phyloP scores from a whole-genome alignment of 164 flowering plant species.

The Annona cherimola region DNA sequence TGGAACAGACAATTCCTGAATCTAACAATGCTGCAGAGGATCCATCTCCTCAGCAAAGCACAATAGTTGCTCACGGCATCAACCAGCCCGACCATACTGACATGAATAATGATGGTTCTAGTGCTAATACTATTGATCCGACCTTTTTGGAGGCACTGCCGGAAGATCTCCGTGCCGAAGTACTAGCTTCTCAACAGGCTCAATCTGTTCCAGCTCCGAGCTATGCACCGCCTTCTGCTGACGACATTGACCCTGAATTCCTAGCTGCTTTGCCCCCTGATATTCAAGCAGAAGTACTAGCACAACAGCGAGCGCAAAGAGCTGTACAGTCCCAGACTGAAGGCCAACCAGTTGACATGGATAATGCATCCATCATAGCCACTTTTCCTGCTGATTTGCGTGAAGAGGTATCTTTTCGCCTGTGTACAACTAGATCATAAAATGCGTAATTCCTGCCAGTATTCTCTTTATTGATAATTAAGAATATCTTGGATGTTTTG shows the following conservation, averaged over 20 bases:
- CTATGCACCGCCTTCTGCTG: slow-evolving; percentile 64
- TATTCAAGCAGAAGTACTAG: slow-evolving; percentile 94
- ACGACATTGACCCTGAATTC: slow-evolving; percentile 95
- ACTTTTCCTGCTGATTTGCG: slow-evolving; percentile 96
- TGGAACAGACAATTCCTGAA: slow-evolving; percentile 26
- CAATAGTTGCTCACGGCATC: slow-evolving; percentile 32
- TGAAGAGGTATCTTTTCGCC: slow-evolving; percentile 63
- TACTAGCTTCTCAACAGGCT: slow-evolving; percentile 87
- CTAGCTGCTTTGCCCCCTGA: slow-evolving; percentile 97
- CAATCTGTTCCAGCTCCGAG: slow-evolving; percentile 64
- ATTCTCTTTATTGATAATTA: no score
- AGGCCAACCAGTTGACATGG: slow-evolving; percentile 98
- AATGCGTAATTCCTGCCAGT: not conserved
- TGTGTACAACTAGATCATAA: not conserved
- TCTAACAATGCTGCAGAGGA: slow-evolving; percentile 33
- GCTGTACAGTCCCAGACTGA: slow-evolving; percentile 56
- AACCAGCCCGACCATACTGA: slow-evolving; percentile 43
- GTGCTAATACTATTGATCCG: slow-evolving; percentile 76
- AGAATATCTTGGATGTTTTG: no score
- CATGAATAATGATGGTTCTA: slow-evolving; percentile 38
- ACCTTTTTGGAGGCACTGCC: slow-evolving; percentile 95
- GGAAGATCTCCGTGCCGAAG: slow-evolving; percentile 94
- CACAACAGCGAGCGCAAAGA: slow-evolving; percentile 91
- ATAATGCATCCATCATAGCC: slow-evolving; percentile 93
- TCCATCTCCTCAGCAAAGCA: slow-evolving; percentile 29